Percentiles rank a stretch among this genome's conserved stretches.
These are phyloP conservation scores for Cantharellus anzutake DNA, from an alignment of 768 basidiomycete genomes.

Conservation along the genomic window DNA sequence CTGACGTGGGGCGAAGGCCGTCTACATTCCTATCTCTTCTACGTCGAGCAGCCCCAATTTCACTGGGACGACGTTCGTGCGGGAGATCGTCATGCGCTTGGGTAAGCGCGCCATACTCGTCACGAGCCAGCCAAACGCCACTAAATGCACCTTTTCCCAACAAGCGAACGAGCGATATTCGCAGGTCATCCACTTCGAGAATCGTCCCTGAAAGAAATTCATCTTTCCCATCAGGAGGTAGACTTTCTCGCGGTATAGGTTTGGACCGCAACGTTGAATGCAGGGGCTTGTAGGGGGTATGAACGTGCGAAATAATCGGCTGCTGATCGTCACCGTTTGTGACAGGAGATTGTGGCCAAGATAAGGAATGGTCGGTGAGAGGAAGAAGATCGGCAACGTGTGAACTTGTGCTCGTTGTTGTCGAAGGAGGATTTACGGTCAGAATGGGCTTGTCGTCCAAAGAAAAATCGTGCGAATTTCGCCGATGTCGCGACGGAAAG, in stretches of 20 bases:
- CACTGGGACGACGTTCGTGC: constrained; percentile 2
- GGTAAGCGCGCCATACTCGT: constrained; percentile 15
- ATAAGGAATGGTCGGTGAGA: constrained; percentile 12
- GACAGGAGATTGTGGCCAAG: background rate
- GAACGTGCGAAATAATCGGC: background rate
- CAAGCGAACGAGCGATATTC: constrained; percentile 24
- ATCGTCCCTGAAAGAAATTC: background rate
- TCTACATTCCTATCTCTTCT: constrained; percentile 7
- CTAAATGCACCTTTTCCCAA: constrained; percentile 62
- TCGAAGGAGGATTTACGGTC: background rate
- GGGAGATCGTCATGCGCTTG: background rate
- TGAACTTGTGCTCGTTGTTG: constrained; percentile 1
- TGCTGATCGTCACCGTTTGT: background rate
- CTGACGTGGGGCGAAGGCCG: constrained; percentile 5
- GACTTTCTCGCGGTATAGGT: background rate
- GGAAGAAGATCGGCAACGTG: constrained; percentile 1
- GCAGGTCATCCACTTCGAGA: constrained; percentile 4
- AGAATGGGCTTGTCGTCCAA: background rate
- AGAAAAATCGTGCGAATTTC: background rate
- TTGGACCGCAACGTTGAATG: background rate
- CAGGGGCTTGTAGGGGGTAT: background rate
- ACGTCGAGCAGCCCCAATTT: constrained; percentile 5
- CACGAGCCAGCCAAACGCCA: constrained; percentile 53
- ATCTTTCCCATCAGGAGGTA: background rate
- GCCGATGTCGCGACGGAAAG: constrained; percentile 3